Conservation (phyloP, 257 asterid species). For the Marsdenia floribunda region DNA sequence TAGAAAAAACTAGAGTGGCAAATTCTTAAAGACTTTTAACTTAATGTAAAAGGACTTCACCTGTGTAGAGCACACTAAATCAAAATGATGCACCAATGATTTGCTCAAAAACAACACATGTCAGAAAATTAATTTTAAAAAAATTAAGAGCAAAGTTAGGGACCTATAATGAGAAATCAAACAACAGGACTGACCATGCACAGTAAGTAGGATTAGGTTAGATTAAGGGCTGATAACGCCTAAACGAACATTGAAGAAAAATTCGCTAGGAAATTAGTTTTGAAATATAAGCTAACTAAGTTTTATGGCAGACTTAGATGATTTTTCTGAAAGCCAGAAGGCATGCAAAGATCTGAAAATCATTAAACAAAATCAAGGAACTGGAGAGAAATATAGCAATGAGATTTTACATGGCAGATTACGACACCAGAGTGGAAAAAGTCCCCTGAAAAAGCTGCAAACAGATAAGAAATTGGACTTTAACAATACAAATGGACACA, state of each 20-base stretch:
- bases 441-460: slow-evolving; percentile 65
- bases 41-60: neutral
- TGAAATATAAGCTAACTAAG: neutral
- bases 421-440: slow-evolving; percentile 78
- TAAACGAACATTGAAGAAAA: neutral
- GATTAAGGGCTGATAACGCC: neutral
- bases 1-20: neutral
- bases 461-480: neutral
- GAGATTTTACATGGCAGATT: slow-evolving; percentile 63
- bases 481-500: slow-evolving; percentile 4
- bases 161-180: neutral
- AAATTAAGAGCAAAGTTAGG: neutral
- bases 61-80: neutral
- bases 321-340: neutral
- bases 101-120: neutral
- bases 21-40: neutral
- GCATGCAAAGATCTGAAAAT: neutral
- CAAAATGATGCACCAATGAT: neutral
- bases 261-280: neutral
- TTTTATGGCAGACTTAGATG: neutral
- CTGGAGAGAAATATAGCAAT: slow-evolving; percentile 4
- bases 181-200: neutral
- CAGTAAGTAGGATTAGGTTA: neutral
- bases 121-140: neutral
- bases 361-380: neutral